Base-by-base conservation (phyloP, 805 yeast species). In the Suhomyces emberorum region DNA sequence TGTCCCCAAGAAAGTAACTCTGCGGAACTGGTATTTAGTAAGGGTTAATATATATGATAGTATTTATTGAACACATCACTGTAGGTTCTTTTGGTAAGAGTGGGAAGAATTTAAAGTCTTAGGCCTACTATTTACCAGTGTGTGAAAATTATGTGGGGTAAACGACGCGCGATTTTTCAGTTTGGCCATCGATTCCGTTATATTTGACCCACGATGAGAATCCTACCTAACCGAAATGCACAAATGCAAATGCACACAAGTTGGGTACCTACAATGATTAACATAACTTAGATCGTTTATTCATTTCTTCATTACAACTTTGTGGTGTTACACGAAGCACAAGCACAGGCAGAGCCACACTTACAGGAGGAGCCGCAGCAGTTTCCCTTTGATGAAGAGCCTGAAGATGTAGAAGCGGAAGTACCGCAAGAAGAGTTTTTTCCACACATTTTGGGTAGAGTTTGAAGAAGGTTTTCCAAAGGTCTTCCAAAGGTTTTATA, bases 1-100 rank as follows among this genome's bases (percentile, higher is more conserved):
- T 75, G 41, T 59, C 71, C 39, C 76, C 79, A 53, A 65, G 80
- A 61, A 62, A 63, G 48, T 63, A 57, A 44, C 9, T 20, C 22
- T 20, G 9, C 22, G 9, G 9, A 7, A 20, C 22, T 20, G 22
- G 22, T 20, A 20, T 20, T 7, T 20, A 20, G 22, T 20, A 20
- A 9, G 22, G 9, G 22, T 20, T 7, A 20, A 20, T 20, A 29
- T 11, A 16, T 18, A 20, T 20, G 7, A 20, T 20, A 20, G 8
- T 7, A 20, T 20, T 20, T 20, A 20, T 20, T 20, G 22, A 20
- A 20, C 22, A 20, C n/a, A n/a, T n/a, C n/a, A n/a, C n/a, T n/a
- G n/a, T n/a, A n/a, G n/a, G n/a, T n/a, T n/a, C n/a, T n/a, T n/a
- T n/a, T n/a, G n/a, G n/a, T n/a, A n/a, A n/a, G n/a, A n/a, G n/a